Evolutionary conservation across 345 rosid species (phyloP).

Genomic region (Eucalyptus microcorys): DNA sequence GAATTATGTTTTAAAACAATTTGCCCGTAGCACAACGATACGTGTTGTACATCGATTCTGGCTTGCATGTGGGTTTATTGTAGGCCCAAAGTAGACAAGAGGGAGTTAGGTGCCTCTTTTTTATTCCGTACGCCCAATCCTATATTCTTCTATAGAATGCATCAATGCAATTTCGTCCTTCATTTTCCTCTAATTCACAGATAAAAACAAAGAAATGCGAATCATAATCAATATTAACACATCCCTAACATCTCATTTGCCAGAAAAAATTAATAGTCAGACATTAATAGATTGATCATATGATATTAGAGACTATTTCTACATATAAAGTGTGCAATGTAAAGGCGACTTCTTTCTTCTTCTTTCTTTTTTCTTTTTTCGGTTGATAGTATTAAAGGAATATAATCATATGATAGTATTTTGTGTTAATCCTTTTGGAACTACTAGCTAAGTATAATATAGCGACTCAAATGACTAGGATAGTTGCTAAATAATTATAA

Average conservation of each 20-base stretch:
- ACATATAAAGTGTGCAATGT: background rate
- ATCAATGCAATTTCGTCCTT: background rate
- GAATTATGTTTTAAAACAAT: background rate
- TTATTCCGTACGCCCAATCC: background rate
- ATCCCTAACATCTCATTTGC: background rate
- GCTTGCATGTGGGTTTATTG: background rate
- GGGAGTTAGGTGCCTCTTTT: background rate
- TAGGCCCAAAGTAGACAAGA: background rate
- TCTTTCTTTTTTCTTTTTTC: background rate
- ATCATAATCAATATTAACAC: background rate
- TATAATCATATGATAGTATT: background rate
- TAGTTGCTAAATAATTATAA: background rate
- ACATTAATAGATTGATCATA: background rate
- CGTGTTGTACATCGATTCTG: background rate
- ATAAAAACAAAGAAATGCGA: background rate
- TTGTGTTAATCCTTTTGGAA: background rate
- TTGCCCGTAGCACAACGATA: background rate
- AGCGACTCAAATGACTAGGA: background rate
- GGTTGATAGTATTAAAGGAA: background rate
- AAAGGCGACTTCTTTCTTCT: background rate
- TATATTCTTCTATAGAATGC: background rate
- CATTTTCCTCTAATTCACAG: background rate
- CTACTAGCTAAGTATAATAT: background rate
- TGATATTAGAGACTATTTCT: background rate
- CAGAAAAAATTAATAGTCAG: rapidly evolving